These are phyloP conservation scores for Magnusiomyces sp. DNA, from an alignment of 1,139 yeast genomes.

Conservation along the genomic window DNA sequence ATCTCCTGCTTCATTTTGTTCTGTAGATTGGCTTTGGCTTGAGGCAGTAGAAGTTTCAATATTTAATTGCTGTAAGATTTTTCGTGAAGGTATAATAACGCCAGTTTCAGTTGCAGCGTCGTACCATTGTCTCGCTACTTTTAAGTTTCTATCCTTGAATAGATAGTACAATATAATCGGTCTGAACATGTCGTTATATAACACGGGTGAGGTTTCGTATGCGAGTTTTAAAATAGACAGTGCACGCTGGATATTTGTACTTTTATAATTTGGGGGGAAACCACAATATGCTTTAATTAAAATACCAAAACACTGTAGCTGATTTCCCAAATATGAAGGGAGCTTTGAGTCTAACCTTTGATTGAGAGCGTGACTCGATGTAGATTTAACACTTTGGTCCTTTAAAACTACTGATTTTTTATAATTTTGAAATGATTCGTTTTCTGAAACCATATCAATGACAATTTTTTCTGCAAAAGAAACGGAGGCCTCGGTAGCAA, in stretches of 20 bases:
- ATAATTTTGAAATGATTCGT: not conserved
- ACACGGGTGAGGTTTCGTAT: conserved; percentile 13
- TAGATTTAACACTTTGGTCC: too few species aligned
- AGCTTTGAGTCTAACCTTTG: too few species aligned
- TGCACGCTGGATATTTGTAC: conserved; percentile 10
- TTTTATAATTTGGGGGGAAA: too few species aligned
- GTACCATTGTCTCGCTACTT: conserved; percentile 17
- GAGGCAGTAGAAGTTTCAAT: too few species aligned
- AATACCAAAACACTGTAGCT: not conserved
- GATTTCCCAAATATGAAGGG: not conserved
- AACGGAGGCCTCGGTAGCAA: conserved; percentile 5
- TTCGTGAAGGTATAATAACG: too few species aligned
- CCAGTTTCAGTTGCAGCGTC: conserved; percentile 11
- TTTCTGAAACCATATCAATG: not conserved
- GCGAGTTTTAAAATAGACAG: conserved; percentile 16
- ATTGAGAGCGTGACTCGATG: too few species aligned
- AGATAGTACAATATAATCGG: conserved; percentile 19
- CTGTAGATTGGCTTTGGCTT: too few species aligned
- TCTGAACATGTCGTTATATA: conserved; percentile 13
- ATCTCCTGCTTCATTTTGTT: too few species aligned
- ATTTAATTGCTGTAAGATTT: too few species aligned
- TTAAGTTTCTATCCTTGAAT: conserved; percentile 9
- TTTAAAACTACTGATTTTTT: too few species aligned
- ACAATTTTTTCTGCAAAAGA: conserved; percentile 8
- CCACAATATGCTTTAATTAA: conserved; percentile 1